Evolutionary conservation across 2,329 filamentous ascomycete genomes (phyloP).

Genomic region (Fusarium poae): DNA sequence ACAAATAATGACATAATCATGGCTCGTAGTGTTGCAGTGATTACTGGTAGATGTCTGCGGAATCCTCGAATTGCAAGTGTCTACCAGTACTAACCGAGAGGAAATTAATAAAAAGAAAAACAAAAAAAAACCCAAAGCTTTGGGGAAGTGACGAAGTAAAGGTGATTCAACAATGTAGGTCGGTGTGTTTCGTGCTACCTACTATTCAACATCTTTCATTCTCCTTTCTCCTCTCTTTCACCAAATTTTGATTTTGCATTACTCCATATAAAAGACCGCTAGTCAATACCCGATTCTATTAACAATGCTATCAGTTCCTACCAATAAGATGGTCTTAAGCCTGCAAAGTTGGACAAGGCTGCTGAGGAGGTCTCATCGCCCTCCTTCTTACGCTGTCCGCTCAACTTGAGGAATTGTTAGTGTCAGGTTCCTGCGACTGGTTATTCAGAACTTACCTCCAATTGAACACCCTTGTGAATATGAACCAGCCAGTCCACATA

Average conservation of each 20-base stretch:
- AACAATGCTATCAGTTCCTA: conserved; percentile 51
- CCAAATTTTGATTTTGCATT: conserved; percentile 34
- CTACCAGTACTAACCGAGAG: conserved; percentile 15
- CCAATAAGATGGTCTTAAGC: conserved; percentile 72
- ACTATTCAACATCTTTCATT: conserved; percentile 41
- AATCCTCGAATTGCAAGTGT: background rate
- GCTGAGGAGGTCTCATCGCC: conserved; percentile 63
- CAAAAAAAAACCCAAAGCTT: background rate
- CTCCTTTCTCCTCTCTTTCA: conserved; percentile 14
- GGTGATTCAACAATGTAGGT: conserved; percentile 25
- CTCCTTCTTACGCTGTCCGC: conserved; percentile 79
- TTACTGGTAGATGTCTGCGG: background rate
- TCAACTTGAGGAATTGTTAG: conserved; percentile 62
- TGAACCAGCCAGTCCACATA: conserved; percentile 99
- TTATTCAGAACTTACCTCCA: conserved; percentile 73
- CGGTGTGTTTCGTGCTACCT: conserved; percentile 39
- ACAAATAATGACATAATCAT: background rate
- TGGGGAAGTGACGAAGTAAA: conserved; percentile 1
- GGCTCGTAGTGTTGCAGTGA: conserved; percentile 16
- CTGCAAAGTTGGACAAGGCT: conserved; percentile 67
- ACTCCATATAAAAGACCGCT: conserved; percentile 31
- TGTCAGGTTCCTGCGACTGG: background rate
- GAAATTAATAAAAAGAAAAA: background rate
- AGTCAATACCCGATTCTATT: conserved; percentile 29
- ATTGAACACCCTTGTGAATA: conserved; percentile 90